Evolutionary conservation across 2,329 filamentous ascomycete species (phyloP).

Genomic region (Aspergillus ochraceoroseus): DNA sequence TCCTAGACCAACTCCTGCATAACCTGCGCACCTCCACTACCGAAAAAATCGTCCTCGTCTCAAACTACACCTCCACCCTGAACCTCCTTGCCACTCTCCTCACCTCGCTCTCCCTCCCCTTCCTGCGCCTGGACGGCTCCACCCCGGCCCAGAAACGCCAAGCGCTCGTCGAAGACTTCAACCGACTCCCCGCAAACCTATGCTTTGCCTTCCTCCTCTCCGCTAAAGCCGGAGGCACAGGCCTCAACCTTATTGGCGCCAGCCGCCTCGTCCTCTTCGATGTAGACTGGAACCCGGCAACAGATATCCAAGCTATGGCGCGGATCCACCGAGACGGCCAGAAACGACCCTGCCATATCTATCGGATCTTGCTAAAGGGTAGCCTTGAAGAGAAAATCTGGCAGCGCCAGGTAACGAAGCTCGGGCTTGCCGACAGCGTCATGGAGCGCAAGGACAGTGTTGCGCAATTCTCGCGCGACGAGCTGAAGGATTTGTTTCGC

Average conservation of each 20-base stretch:
- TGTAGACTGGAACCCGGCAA: slow-evolving; percentile 71
- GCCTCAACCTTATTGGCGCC: slow-evolving; percentile 66
- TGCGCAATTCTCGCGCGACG: slow-evolving; percentile 60
- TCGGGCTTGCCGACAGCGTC: slow-evolving; percentile 64
- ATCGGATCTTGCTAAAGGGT: slow-evolving; percentile 63
- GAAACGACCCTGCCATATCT: slow-evolving; percentile 63
- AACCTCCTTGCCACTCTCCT: slow-evolving; percentile 62
- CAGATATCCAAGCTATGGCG: slow-evolving; percentile 69
- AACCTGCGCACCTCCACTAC: slow-evolving; percentile 56
- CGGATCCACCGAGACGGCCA: slow-evolving; percentile 69
- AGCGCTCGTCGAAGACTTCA: slow-evolving; percentile 65
- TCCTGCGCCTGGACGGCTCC: slow-evolving; percentile 64
- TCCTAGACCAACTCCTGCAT: slow-evolving; percentile 62
- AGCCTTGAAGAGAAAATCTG: slow-evolving; percentile 71
- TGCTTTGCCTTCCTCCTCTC: slow-evolving; percentile 67
- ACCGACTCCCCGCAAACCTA: slow-evolving; percentile 51
- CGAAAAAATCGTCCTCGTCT: slow-evolving; percentile 71
- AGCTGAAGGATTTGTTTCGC: slow-evolving; percentile 62
- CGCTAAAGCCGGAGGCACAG: slow-evolving; percentile 65
- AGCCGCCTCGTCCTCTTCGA: slow-evolving; percentile 67
- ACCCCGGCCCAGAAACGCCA: slow-evolving; percentile 62
- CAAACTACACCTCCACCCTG: slow-evolving; percentile 68
- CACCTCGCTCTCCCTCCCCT: slow-evolving; percentile 55
- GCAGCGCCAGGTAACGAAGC: slow-evolving; percentile 67
- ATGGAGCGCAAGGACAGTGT: slow-evolving; percentile 60